These are phyloP conservation scores for Xylariomycetidae sp. DNA, from an alignment of 2,329 filamentous ascomycete species.

Conservation along the genomic window DNA sequence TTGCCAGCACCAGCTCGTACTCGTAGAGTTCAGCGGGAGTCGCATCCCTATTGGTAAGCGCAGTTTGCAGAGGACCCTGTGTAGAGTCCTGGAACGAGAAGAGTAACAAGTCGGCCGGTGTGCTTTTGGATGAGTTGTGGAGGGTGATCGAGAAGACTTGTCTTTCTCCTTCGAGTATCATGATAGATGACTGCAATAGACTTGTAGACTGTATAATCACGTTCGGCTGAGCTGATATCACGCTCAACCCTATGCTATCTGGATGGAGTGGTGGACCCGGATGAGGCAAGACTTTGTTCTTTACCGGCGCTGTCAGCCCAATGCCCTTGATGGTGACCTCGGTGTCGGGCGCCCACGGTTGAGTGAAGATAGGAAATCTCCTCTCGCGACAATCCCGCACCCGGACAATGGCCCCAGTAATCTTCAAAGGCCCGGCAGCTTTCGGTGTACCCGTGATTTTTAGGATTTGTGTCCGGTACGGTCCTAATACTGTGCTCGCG, in stretches of 20 bases:
- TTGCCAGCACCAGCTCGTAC: conserved; percentile 73
- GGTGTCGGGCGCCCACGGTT: conserved; percentile 67
- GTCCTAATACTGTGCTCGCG: conserved; percentile 66
- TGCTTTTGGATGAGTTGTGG: conserved; percentile 67
- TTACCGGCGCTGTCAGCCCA: conserved; percentile 57
- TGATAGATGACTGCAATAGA: conserved; percentile 77
- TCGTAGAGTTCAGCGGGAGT: conserved; percentile 79
- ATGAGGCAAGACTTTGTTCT: conserved; percentile 34
- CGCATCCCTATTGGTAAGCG: conserved; percentile 71
- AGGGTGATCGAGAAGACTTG: conserved; percentile 74
- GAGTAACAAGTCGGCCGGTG: conserved; percentile 75
- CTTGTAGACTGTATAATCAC: conserved; percentile 72
- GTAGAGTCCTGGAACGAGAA: conserved; percentile 91
- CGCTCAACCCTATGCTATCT: conserved; percentile 58
- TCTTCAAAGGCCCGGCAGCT: conserved; percentile 61
- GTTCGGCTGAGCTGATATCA: conserved; percentile 75
- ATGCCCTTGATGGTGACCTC: conserved; percentile 73
- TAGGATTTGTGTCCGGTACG: conserved; percentile 78
- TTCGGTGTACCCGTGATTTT: conserved; percentile 65
- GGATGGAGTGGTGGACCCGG: conserved; percentile 40
- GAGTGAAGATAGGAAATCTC: conserved; percentile 76
- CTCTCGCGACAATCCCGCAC: conserved; percentile 78
- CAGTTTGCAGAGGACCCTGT: conserved; percentile 69
- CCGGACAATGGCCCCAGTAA: conserved; percentile 75
- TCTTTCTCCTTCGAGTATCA: conserved; percentile 88